Conservation (phyloP, 2,329 filamentous ascomycete genomes). For the Diaporthe citriasiana region DNA sequence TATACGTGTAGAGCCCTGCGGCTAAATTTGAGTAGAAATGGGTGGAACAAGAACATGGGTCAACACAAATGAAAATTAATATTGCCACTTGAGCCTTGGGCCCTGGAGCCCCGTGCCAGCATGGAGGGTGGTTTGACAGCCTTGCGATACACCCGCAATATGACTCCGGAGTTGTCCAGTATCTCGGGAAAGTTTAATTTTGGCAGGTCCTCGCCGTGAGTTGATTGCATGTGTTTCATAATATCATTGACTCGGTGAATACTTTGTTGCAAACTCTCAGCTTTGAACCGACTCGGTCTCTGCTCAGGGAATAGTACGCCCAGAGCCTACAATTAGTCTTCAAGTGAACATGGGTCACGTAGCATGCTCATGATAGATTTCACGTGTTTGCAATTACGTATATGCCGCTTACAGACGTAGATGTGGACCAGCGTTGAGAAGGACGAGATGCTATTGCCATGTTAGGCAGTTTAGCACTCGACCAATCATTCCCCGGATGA, state of each 20-base stretch:
- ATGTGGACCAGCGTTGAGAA: not conserved
- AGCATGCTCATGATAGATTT: not conserved
- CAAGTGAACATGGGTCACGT: not conserved
- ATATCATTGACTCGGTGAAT: not conserved
- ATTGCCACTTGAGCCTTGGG: not conserved
- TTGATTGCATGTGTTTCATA: constrained; percentile 13
- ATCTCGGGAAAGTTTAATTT: constrained; percentile 11
- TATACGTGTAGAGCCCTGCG: not conserved
- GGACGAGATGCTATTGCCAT: not conserved
- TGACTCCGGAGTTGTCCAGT: not conserved
- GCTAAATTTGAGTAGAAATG: not conserved
- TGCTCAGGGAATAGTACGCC: constrained; percentile 4
- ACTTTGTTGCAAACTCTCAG: constrained; percentile 15
- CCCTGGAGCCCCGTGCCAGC: not conserved
- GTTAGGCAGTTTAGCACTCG: not conserved
- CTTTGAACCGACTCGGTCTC: not conserved
- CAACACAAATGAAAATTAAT: not conserved
- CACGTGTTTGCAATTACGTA: not conserved
- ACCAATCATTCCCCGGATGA: not conserved
- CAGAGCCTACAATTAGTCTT: not conserved
- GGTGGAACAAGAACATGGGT: not conserved
- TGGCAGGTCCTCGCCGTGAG: constrained; percentile 11
- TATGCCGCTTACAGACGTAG: not conserved
- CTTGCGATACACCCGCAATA: not conserved
- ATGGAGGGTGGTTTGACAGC: not conserved